phyloP scores from a whole-genome alignment of 805 yeast genomes.

The Henningerozyma blattae region DNA sequence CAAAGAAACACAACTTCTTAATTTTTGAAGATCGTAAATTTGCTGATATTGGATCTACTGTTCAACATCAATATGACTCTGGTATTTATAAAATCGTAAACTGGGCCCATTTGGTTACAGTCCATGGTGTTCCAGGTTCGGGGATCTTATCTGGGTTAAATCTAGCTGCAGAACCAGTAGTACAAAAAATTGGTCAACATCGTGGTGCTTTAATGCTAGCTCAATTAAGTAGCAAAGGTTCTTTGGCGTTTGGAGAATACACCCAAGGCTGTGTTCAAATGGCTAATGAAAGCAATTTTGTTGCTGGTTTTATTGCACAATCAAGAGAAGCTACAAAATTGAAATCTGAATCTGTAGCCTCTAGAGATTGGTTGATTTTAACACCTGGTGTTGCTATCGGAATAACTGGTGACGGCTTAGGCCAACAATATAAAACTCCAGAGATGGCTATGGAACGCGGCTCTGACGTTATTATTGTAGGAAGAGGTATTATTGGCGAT shows the following conservation, averaged over 20 bases:
- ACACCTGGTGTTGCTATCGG: conserved; percentile 98
- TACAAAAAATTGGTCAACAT: neutral
- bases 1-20: conserved; percentile 76
- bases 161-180: conserved; percentile 53
- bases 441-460: conserved; percentile 73
- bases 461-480: conserved; percentile 95
- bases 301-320: conserved; percentile 94
- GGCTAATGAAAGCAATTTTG: conserved; percentile 75
- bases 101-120: conserved; percentile 97
- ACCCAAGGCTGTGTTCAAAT: conserved; percentile 80
- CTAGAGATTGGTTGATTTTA: conserved; percentile 79
- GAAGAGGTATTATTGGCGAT: conserved; percentile 90
- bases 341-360: conserved; percentile 48
- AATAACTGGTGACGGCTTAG: conserved; percentile 89
- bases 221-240: conserved; percentile 87
- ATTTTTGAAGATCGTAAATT: conserved; percentile 96
- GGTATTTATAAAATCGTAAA: conserved; percentile 82
- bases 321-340: conserved; percentile 20
- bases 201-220: conserved; percentile 92
- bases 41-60: conserved; percentile 98
- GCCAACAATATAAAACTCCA: conserved; percentile 94
- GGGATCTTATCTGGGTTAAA: conserved; percentile 86
- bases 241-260: conserved; percentile 87
- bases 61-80: conserved; percentile 82
- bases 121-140: conserved; percentile 93